A percentile compares a stretch with the other conserved stretches of the same genome.
These are phyloP conservation scores for Pistacia integerrima DNA, from an alignment of 345 rosid species.

Conservation along the genomic window DNA sequence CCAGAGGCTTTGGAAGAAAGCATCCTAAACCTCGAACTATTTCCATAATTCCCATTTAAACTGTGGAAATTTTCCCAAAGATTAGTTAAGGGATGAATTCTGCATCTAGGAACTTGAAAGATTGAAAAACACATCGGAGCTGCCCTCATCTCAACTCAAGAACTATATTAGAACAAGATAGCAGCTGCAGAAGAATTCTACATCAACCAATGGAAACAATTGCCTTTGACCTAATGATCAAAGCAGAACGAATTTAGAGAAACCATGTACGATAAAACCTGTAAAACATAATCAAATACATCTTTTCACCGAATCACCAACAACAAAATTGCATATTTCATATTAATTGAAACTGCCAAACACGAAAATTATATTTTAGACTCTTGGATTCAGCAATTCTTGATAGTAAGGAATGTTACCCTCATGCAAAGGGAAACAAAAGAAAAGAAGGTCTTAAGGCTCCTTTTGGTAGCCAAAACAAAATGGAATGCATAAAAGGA, in stretches of 20 bases:
- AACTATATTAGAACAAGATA: constrained; percentile 26
- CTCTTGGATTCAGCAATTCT: neutral
- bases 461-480: neutral
- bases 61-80: constrained; percentile 47
- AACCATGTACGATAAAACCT: neutral
- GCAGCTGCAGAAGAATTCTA: constrained; percentile 15
- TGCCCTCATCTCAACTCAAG: constrained; percentile 43
- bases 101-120: constrained; percentile 59
- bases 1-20: constrained; percentile 44
- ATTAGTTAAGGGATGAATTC: constrained; percentile 48
- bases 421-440: neutral
- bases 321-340: neutral
- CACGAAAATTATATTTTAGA: neutral
- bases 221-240: constrained; percentile 33
- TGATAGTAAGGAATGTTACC: neutral
- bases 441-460: neutral
- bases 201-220: constrained; percentile 22
- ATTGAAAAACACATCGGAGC: constrained; percentile 62
- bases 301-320: neutral
- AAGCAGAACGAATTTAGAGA: constrained; percentile 1
- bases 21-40: constrained; percentile 35
- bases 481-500: neutral
- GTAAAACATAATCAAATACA: neutral
- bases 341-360: neutral
- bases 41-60: constrained; percentile 29